Evolutionary conservation across 441 rosid species (phyloP), one percentile per base, ranked within the genome.

Genomic region (Aleurites moluccanus): DNA sequence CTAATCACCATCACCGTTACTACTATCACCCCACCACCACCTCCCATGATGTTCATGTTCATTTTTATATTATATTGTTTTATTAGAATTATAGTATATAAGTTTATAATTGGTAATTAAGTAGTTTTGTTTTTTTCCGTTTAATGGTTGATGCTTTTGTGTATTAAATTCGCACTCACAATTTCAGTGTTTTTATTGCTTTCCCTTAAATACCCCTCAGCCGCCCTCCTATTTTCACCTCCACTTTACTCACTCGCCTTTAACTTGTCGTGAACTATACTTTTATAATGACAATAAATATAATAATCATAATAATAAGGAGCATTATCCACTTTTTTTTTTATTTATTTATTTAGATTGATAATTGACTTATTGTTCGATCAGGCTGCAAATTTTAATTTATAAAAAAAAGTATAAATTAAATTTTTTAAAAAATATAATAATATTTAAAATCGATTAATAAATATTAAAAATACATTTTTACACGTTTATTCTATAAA

Each of bases 41-140:
- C 52, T n/a, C n/a, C n/a, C n/a, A n/a, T n/a, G n/a, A 61, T 28
- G 64, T 20, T 33, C 14, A 42, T 52, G 56, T 52, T 20, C 16
- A 67, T 20, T 53, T 21, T 44, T 75, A 21, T 56, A 61, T 53
- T 64, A 64, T 7, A 53, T 62, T 53, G 57, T 53, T 53, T 20
- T 53, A 38, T 38, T 5, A n/a, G n/a, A n/a, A n/a, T n/a, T n/a
- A n/a, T n/a, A n/a, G n/a, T n/a, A n/a, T n/a, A n/a, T 38, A 38
- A 38, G 6, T 38, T 38, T 57, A 59, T 70, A 14, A 70, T 71
- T 27, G 52, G 14, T 25, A 69, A 66, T 72, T 65, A 57, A 65
- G 16, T 50, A 64, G 72, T 72, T 65, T 70, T 20, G 40, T 72
- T 59, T 63, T 77, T 79, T 85, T 81, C 77, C 83, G 75, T 79